Evolutionary conservation across 169 alveolate species (phyloP).

Genomic region (Eimeria acervulina): DNA sequence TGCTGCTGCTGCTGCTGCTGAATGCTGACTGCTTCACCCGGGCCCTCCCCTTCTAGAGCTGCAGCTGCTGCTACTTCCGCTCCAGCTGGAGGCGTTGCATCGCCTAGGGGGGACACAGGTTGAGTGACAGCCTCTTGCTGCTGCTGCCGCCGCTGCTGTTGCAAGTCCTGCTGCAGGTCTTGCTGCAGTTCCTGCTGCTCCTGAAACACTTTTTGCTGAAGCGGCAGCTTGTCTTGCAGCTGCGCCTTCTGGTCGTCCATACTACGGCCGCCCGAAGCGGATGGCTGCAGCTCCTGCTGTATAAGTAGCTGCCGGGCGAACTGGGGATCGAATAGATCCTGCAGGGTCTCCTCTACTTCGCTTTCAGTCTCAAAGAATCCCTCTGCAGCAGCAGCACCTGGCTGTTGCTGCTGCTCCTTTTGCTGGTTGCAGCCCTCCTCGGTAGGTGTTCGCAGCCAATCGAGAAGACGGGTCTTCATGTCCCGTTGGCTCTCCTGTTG

Average conservation of each 20-base stretch:
- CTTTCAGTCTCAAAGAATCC: conserved; percentile 68
- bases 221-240: conserved; percentile 27
- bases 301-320: conserved; percentile 56
- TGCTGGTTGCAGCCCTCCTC: background rate
- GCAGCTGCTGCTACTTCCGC: conserved; percentile 52
- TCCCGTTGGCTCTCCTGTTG: conserved; percentile 62
- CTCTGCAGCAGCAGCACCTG: conserved; percentile 27
- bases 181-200: conserved; percentile 53
- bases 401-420: conserved; percentile 9
- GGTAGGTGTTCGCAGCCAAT: conserved; percentile 22
- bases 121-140: conserved; percentile 30
- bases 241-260: conserved; percentile 23
- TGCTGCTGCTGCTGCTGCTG: conserved; percentile 61
- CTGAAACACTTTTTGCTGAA: background rate
- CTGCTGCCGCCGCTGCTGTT: conserved; percentile 30
- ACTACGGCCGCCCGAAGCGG: background rate
- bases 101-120: conserved; percentile 60
- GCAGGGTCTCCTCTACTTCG: conserved; percentile 69
- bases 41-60: conserved; percentile 39
- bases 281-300: conserved; percentile 4
- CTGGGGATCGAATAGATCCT: conserved; percentile 70
- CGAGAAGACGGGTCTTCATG: conserved; percentile 52
- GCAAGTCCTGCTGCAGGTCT: conserved; percentile 42
- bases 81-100: conserved; percentile 56
- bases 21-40: background rate